phyloP scores from a whole-genome alignment of 306 rosid genomes.

The Malus fusca region DNA sequence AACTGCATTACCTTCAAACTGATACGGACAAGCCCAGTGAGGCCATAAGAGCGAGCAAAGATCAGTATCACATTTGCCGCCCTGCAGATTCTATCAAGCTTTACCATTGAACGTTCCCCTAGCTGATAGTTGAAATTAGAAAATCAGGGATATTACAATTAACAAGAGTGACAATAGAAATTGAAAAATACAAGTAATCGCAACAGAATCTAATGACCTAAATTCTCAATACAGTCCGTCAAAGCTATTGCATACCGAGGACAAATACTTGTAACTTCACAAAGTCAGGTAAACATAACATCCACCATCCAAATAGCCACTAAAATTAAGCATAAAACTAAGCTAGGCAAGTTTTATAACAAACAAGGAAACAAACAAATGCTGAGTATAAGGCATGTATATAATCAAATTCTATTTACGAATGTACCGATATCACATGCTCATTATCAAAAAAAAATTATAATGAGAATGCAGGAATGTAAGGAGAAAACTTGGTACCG shows the following conservation, averaged over 20 bases:
- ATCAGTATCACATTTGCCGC: constrained; percentile 69
- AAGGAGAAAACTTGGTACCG: not conserved
- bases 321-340: no score
- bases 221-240: not conserved
- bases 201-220: not conserved
- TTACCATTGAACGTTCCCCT: constrained; percentile 74
- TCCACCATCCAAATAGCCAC: no score
- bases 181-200: not conserved
- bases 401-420: not conserved
- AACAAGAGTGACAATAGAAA: not conserved
- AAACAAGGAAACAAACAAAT: not conserved
- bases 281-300: no score
- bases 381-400: not conserved
- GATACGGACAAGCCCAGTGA: constrained; percentile 83
- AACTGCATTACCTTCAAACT: constrained; percentile 66
- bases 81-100: constrained; percentile 87
- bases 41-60: constrained; percentile 95
- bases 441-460: not conserved
- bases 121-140: constrained; percentile 43
- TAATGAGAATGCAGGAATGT: not conserved
- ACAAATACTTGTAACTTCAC: no score
- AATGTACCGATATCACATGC: not conserved
- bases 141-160: constrained; percentile 21
- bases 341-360: not conserved
- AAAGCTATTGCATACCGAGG: not conserved